phyloP scores from a whole-genome alignment of 2,329 filamentous ascomycete genomes.

The Rugonectria rugulosa region DNA sequence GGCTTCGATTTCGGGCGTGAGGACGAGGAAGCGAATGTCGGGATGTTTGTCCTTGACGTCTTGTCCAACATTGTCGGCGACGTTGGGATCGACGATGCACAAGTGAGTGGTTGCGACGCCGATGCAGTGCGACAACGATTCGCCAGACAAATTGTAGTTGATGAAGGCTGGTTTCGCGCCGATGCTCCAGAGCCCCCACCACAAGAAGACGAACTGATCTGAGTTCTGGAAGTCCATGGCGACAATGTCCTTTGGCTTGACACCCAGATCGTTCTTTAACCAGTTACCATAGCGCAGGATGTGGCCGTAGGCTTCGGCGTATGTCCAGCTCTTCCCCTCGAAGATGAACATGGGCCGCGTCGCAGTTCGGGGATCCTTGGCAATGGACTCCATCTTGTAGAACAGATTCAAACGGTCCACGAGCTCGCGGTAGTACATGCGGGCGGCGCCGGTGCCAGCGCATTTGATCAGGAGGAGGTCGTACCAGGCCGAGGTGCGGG shows the following conservation, averaged over 20 bases:
- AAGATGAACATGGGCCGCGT: constrained; percentile 70
- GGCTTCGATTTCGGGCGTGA: constrained; percentile 65
- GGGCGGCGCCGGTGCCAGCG: constrained; percentile 55
- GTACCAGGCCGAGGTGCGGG: constrained; percentile 70
- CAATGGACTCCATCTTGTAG: constrained; percentile 75
- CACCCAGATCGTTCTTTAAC: constrained; percentile 69
- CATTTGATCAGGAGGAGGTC: constrained; percentile 69
- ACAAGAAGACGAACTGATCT: constrained; percentile 77
- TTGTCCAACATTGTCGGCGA: constrained; percentile 64
- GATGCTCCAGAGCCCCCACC: constrained; percentile 82
- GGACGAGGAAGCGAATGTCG: constrained; percentile 65
- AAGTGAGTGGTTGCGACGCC: constrained; percentile 71
- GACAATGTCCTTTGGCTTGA: constrained; percentile 78
- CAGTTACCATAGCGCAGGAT: constrained; percentile 78
- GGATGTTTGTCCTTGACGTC: constrained; percentile 61
- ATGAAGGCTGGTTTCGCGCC: constrained; percentile 86
- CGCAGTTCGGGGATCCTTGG: constrained; percentile 59
- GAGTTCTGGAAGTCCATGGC: constrained; percentile 85
- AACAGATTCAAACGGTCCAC: constrained; percentile 74
- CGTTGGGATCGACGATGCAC: constrained; percentile 71
- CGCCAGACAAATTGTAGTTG: constrained; percentile 82
- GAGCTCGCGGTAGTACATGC: constrained; percentile 56
- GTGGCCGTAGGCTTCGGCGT: constrained; percentile 75
- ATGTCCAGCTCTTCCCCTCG: constrained; percentile 74
- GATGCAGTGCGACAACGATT: constrained; percentile 77